These are phyloP conservation scores for Flaveria brownii DNA, from an alignment of 129 eudicot species.

Conservation along the genomic window DNA sequence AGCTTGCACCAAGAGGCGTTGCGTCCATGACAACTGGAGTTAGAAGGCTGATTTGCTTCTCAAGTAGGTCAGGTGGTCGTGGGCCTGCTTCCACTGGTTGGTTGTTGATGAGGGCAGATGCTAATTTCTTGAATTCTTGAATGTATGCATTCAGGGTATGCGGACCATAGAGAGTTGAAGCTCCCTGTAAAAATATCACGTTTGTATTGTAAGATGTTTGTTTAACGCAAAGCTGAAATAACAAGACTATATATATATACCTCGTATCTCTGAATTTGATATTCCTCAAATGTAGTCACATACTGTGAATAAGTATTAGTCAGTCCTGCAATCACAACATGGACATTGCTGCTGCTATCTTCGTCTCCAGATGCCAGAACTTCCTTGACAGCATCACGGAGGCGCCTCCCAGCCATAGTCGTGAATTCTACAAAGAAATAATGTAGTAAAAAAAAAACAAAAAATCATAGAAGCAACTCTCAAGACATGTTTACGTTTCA, in stretches of 20 bases:
- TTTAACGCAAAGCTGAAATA: neutral
- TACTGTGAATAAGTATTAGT: conserved; percentile 61
- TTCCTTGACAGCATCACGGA: conserved; percentile 54
- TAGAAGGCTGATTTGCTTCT: conserved; percentile 54
- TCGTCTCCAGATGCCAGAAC: conserved; percentile 32
- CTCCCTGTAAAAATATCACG: conserved; percentile 39
- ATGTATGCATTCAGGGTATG: conserved; percentile 55
- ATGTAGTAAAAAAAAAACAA: neutral
- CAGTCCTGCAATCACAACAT: conserved; percentile 57
- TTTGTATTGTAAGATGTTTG: conserved; percentile 1
- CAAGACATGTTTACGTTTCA: neutral
- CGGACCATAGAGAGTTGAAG: conserved; percentile 62
- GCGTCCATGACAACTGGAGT: conserved; percentile 48
- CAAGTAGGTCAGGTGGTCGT: conserved; percentile 54
- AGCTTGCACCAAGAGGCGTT: conserved; percentile 47
- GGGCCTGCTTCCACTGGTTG: conserved; percentile 44
- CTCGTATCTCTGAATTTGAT: conserved; percentile 61
- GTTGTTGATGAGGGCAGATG: conserved; percentile 36
- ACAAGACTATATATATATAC: conserved; percentile 13
- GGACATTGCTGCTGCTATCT: conserved; percentile 29
- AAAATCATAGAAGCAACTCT: neutral
- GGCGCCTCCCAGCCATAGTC: conserved; percentile 69
- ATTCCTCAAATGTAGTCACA: conserved; percentile 65
- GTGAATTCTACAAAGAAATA: conserved; percentile 46
- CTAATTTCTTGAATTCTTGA: conserved; percentile 53